Base-by-base conservation (phyloP, 441 rosid species). In the Adansonia rubrostipa region DNA sequence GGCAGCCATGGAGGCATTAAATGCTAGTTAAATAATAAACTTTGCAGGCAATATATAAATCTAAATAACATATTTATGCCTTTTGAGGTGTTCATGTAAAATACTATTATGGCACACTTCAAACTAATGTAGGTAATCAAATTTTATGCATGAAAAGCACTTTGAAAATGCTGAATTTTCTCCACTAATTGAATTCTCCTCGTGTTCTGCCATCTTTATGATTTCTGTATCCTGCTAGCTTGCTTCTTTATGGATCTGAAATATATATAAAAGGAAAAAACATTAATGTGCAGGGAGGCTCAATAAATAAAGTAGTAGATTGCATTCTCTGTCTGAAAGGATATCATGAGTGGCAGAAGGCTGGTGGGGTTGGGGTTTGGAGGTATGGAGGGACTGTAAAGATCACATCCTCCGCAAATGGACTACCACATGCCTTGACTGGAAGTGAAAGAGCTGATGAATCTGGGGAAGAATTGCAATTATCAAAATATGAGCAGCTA, bases 301-400 rank as follows among this genome's bases (percentile, higher is more conserved):
- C 99, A 0, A 93, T 96, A 63, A 91, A 88, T 82, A 96, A 93
- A 85, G 98, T 94, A 45, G 98, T 94, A 17, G 98, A 96, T 79
- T 94, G 98, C 82, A 96, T 96, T 81, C 91, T 94, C 57, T 96
- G 99, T 78, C 82, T 96, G 84, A 94, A 94, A 88, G 99, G 99
- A n/a, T 96, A 88, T 77, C 87, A 93, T 17, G 97, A 93, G 86
- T 96, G 99, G 99, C 93, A 93, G 84, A 92, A 92, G 79, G 92
- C 95, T 0, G 99, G 99, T 65, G 99, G 97, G 73, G 89, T 87
- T 17, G 99, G 99, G 75, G 91, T 94, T 19, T 96, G 98, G 97
- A 89, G 97, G 77, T 96, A 94, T 75, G 98, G 99, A 72, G 99
- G 99, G 51, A 93, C 93, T 36, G 97, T 96, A 63, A 96, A 90